Conservation (phyloP, 768 basidiomycete genomes). For the Daedaleopsis sinensis region DNA sequence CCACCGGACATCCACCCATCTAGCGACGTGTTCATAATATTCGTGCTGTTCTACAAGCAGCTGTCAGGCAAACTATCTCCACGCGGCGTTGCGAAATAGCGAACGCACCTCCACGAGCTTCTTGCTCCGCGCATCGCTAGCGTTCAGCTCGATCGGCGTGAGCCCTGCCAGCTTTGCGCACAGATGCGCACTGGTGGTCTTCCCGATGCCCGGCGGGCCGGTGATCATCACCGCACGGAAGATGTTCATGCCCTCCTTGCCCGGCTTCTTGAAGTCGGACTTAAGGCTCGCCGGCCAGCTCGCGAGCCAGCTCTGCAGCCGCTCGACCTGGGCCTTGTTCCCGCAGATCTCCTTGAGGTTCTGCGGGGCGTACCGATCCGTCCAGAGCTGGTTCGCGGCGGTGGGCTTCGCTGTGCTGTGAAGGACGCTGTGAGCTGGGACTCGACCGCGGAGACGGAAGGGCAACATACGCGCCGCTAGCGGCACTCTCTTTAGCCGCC, state of each 20-base stretch:
- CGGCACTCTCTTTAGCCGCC: constrained; percentile 40
- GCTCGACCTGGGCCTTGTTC: constrained; percentile 91
- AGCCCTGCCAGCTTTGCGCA: constrained; percentile 90
- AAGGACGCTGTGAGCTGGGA: background rate
- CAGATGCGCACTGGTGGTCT: constrained; percentile 94
- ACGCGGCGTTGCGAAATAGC: background rate
- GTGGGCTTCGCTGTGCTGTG: background rate
- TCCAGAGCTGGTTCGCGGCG: constrained; percentile 78
- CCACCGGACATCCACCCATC: constrained; percentile 80
- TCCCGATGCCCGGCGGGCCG: constrained; percentile 96
- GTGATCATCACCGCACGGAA: constrained; percentile 89
- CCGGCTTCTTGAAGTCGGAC: constrained; percentile 88
- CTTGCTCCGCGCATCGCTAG: constrained; percentile 94
- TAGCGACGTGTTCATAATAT: constrained; percentile 85
- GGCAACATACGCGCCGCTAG: constrained; percentile 18
- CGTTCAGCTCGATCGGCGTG: constrained; percentile 94
- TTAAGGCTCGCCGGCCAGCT: constrained; percentile 82
- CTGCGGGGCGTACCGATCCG: constrained; percentile 91
- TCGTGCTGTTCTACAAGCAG: constrained; percentile 72
- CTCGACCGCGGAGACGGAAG: background rate
- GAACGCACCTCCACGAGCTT: constrained; percentile 85
- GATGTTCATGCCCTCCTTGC: constrained; percentile 85
- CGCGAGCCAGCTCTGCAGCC: constrained; percentile 82
- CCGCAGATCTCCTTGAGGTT: constrained; percentile 90
- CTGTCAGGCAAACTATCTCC: background rate